phyloP scores from a whole-genome alignment of 208 protist species.

The Leishmania guyanensis region DNA sequence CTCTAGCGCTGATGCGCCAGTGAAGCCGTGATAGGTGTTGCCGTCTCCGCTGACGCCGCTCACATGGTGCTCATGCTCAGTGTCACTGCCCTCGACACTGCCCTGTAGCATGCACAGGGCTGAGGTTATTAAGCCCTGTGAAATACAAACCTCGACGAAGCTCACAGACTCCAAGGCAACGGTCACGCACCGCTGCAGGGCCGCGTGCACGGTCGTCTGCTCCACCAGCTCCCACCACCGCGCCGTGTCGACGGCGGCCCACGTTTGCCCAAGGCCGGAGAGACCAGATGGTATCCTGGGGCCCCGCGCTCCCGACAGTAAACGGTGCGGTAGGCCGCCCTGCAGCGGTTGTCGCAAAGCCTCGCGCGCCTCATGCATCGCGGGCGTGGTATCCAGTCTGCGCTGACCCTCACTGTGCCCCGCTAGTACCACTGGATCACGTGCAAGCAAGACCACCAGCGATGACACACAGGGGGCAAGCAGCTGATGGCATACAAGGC shows the following conservation, averaged over 20 bases:
- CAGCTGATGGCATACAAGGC: conserved; percentile 4
- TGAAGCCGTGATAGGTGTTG: neutral
- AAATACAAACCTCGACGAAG: conserved; percentile 20
- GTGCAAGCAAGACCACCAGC: conserved; percentile 24
- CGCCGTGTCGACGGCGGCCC: neutral
- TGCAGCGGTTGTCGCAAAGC: neutral
- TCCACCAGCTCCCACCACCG: conserved; percentile 20
- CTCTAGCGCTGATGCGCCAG: neutral
- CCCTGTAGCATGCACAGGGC: neutral
- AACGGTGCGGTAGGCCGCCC: neutral
- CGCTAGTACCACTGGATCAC: conserved; percentile 23
- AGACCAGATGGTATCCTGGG: neutral
- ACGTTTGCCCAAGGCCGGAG: conserved; percentile 14
- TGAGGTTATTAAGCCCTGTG: conserved; percentile 8
- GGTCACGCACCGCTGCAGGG: conserved; percentile 30
- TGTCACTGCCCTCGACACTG: neutral
- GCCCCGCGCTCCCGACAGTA: neutral
- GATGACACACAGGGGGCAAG: conserved; percentile 19
- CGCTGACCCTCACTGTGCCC: neutral
- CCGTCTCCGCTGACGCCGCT: neutral
- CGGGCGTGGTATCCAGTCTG: neutral
- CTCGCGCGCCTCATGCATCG: neutral
- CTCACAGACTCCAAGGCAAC: conserved; percentile 21
- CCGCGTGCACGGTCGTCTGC: conserved; percentile 5
- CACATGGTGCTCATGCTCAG: neutral